phyloP scores from a whole-genome alignment of 179 eudicot species.

The Actinidia chinensis region DNA sequence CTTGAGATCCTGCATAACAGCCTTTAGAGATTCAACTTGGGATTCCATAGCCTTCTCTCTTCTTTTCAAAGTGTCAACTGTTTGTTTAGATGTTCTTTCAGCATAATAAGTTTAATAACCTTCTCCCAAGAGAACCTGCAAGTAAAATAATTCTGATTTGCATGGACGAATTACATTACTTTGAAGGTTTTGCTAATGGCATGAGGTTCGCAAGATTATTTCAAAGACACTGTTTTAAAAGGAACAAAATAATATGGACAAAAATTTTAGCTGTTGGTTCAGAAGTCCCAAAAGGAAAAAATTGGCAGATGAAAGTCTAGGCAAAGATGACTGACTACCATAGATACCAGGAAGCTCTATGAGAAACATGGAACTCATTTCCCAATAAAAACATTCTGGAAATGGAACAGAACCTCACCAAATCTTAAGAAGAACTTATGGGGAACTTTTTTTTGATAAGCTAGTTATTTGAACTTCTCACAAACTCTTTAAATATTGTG shows the following conservation, averaged over 20 bases:
- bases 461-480: too few species aligned
- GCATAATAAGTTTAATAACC: constrained; percentile 87
- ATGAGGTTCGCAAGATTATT: not conserved
- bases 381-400: not conserved
- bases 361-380: too few species aligned
- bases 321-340: too few species aligned
- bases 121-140: constrained; percentile 88
- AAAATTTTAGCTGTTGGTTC: not conserved
- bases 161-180: constrained; percentile 4
- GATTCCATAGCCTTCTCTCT: constrained; percentile 70
- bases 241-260: not conserved
- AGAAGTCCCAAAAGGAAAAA: not conserved
- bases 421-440: too few species aligned
- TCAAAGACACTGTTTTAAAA: not conserved
- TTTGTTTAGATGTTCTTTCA: constrained; percentile 89
- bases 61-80: constrained; percentile 77
- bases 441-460: too few species aligned
- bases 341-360: too few species aligned
- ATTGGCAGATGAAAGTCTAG: too few species aligned
- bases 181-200: not conserved
- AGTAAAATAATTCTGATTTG: not conserved
- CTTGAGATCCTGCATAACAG: constrained; percentile 67
- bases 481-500: too few species aligned
- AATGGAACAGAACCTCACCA: not conserved
- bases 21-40: constrained; percentile 69